Base-by-base conservation (phyloP, 805 yeast species). In the Hanseniaspora taiwanica region DNA sequence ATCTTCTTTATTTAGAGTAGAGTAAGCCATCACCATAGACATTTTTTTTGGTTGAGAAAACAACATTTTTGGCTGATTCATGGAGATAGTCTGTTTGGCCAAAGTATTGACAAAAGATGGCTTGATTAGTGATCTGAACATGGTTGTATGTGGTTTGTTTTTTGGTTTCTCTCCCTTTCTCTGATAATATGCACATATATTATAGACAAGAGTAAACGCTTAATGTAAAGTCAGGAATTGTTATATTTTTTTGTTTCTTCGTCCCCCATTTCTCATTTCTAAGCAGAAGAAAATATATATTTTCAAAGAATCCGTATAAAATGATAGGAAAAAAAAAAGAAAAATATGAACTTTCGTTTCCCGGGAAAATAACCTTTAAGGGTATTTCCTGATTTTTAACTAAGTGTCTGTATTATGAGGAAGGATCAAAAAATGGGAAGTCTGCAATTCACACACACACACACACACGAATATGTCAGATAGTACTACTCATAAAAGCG, bases 1-100 rank as follows among this genome's bases (percentile, higher is more conserved):
- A 58, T 84, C 96, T 32, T 78, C 81, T 58, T 76, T 74, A 45
- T 80, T 66, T 52, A 86, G 65, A 36, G 78, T 72, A 25, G 82
- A 72, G 41, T 70, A 77, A 40, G 81, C 72, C 41, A 25, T 52
- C 47, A 27, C 48, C 46, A 27, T 38, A n/a, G n/a, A n/a, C 37
- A 27, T 48, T 44, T 32, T 42, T 38, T 35, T 47, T 50, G 42
- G 38, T 52, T 44, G 46, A 39, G 44, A 50, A 43, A 44, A 58
- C 45, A 47, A 45, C 37, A 56, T 49, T 50, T 66, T 60, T 44
- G 57, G 51, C 40, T 65, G 59, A 35, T 57, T 51, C 25, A 51
- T 49, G 36, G n/a, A n/a, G n/a, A 60, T 53, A 39, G 53, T 38
- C 37, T 41, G 34, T 42, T 48, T 53, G 19, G 42, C 35, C 32